Percentiles rank a stretch among this genome's conserved stretches.
Conservation (phyloP, 148 eudicot species). For the Agrostemma githago region DNA sequence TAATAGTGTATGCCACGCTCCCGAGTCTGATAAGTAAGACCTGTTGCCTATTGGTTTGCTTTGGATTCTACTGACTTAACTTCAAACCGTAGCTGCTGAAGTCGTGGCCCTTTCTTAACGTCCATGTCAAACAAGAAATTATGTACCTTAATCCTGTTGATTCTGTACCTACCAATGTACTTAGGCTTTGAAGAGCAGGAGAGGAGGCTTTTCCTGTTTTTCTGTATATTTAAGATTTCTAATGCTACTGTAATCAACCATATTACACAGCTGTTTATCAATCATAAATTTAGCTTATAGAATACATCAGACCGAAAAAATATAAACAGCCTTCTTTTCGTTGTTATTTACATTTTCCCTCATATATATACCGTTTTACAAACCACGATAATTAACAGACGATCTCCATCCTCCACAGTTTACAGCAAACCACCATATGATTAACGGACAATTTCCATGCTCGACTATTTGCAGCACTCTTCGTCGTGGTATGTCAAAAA, state of each 20-base stretch:
- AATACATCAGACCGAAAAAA: too few species aligned
- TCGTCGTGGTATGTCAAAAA: constrained; percentile 3
- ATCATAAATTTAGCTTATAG: too few species aligned
- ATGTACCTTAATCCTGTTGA: not conserved
- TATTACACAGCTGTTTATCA: too few species aligned
- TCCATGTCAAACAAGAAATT: not conserved
- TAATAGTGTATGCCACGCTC: constrained; percentile 24
- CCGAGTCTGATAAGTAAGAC: constrained; percentile 21
- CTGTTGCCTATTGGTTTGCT: not conserved
- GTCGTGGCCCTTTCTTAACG: not conserved
- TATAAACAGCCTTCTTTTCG: too few species aligned
- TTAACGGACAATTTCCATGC: not conserved
- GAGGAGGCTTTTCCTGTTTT: not conserved
- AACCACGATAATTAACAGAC: not conserved
- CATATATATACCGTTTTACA: too few species aligned
- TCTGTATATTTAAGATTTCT: constrained; percentile 5
- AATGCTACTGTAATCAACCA: constrained; percentile 1
- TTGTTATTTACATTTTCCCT: too few species aligned
- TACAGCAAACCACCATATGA: not conserved
- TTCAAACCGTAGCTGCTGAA: constrained; percentile 7
- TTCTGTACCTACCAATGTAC: not conserved
- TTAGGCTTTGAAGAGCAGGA: not conserved
- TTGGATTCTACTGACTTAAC: not conserved
- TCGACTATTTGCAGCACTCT: not conserved
- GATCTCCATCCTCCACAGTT: not conserved